Base-by-base conservation (phyloP, 75 land plant genomes). In the Picea sitchensis region DNA sequence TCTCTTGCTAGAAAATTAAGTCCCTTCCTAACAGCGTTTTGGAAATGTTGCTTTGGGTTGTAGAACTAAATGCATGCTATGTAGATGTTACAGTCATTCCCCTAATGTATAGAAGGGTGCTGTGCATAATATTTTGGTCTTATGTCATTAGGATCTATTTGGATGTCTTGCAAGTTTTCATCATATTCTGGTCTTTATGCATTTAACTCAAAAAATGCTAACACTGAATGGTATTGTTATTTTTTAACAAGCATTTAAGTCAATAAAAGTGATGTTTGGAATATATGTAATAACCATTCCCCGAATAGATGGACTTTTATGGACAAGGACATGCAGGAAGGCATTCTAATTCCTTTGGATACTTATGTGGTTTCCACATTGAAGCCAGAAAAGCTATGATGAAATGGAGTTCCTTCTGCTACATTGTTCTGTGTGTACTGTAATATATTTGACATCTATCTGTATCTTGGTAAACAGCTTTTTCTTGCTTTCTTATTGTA, bases 401-500 rank as follows among this genome's bases (percentile, higher is more conserved):
- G n/a, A 44, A 20, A 71, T 34, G 36, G n/a, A 44, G 18, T 5
- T n/a, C 12, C 23, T 44, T 5, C 12, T n/a, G 44, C 47, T n/a
- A 69, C 18, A n/a, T 69, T 6, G 9, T 51, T 51, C 54, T 51
- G 1, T 51, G 54, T 51, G 54, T 9, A 51, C 9, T 51, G 0
- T 51, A 51, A 51, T 51, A 15, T 69, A 69, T 38, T 38, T 32
- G 17, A 15, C 47, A 34, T 32, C 8, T 67, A 67, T 68, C 6
- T 69, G n/a, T 38, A 69, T 69, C 36, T 41, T 44, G 21, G 54
- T 71, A 71, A 51, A 71, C 51, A 69, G 73, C 2, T 34, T 34
- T 69, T 69, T 38, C 7, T 61, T 60, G 30, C 61, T 5, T 51
- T 62, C 11, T 79, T 73, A 26, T 73, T 74, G 30, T 85, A 75